Evolutionary conservation across 306 rosid genomes (phyloP).

Genomic region (Comarum palustre): DNA sequence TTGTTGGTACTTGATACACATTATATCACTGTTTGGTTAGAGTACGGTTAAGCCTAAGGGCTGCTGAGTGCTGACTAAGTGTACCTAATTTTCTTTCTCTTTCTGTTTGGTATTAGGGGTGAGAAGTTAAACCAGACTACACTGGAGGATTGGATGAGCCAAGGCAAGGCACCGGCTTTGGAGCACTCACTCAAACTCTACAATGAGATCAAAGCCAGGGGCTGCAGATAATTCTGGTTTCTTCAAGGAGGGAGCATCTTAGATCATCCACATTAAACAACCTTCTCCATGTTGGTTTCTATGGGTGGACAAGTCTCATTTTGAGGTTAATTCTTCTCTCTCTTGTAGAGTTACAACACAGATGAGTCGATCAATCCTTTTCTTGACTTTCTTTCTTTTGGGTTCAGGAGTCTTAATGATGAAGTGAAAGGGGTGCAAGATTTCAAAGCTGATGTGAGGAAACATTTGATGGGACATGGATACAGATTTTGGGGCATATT

Average conservation of each 20-base stretch:
- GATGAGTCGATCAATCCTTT: neutral
- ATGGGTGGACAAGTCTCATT: constrained; percentile 57
- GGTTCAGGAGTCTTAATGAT: constrained; percentile 31
- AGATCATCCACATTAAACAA: constrained; percentile 64
- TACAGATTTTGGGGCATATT: constrained; percentile 42
- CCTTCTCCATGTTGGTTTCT: constrained; percentile 52
- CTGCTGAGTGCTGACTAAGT: no score
- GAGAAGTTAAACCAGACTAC: constrained; percentile 46
- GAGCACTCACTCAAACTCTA: constrained; percentile 46
- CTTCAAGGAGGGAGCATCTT: constrained; percentile 58
- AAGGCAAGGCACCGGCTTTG: constrained; percentile 59
- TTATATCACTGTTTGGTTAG: no score
- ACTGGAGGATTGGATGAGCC: constrained; percentile 57
- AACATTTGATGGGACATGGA: constrained; percentile 28
- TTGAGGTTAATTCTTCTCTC: no score
- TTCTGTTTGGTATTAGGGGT: constrained; percentile 33
- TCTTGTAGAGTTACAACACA: no score
- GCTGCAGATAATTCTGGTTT: constrained; percentile 56
- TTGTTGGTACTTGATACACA: neutral
- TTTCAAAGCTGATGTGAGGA: constrained; percentile 43
- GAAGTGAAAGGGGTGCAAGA: constrained; percentile 30
- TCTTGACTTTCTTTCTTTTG: neutral
- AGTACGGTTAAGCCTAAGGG: no score
- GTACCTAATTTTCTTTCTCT: no score
- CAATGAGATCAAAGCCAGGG: constrained; percentile 52